Percentiles rank a stretch among this genome's conserved stretches.
Evolutionary conservation across 164 flowering plant species (phyloP).

Genomic region (Annona squamosa): DNA sequence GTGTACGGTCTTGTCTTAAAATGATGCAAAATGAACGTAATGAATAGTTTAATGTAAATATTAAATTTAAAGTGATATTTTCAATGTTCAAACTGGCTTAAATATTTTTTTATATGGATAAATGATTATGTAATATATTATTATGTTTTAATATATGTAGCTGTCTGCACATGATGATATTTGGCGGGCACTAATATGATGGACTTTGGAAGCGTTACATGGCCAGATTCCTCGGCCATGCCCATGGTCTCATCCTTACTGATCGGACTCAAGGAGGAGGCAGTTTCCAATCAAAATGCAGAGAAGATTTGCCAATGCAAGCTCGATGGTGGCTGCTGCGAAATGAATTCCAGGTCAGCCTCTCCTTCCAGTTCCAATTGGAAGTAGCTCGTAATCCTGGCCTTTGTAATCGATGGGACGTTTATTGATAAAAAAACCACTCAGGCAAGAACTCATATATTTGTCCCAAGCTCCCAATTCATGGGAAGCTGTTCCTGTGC

Average conservation of each 20-base stretch:
- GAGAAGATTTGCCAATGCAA: conserved; percentile 3
- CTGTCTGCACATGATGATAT: too few relatives aligned
- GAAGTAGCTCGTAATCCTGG: not conserved
- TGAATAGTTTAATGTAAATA: too few relatives aligned
- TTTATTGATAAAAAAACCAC: not conserved
- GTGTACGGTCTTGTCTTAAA: too few relatives aligned
- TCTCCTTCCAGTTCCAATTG: conserved; percentile 5
- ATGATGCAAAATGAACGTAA: too few relatives aligned
- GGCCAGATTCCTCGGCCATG: conserved; percentile 2
- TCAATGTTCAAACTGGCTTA: too few relatives aligned
- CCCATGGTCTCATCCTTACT: not conserved
- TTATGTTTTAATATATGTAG: too few relatives aligned
- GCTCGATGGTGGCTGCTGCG: not conserved
- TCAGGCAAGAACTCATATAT: conserved; percentile 6
- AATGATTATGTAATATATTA: too few relatives aligned
- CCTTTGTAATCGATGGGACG: not conserved
- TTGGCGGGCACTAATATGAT: too few relatives aligned
- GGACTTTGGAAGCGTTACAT: not conserved
- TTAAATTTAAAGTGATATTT: too few relatives aligned
- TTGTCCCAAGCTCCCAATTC: too few relatives aligned
- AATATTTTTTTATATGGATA: too few relatives aligned
- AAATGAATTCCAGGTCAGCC: conserved; percentile 1
- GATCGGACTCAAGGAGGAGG: not conserved
- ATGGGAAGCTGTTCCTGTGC: too few relatives aligned
- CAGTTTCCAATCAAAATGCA: conserved; percentile 1